Evolutionary conservation across 2,329 filamentous ascomycete genomes (phyloP).

Genomic region (Fusarium sp.): DNA sequence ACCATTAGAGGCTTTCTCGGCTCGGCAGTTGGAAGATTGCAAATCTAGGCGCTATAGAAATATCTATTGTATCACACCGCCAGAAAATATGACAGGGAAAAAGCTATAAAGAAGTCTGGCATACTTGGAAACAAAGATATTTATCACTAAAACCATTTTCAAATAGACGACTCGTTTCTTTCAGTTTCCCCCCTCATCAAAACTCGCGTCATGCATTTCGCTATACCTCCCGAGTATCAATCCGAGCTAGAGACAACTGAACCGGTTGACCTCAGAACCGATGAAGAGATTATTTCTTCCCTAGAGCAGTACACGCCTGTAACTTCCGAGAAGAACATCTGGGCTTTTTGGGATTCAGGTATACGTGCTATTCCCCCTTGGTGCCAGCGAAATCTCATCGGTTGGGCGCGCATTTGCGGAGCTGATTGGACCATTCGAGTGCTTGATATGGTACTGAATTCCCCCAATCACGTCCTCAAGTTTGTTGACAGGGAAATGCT

Average conservation of each 20-base stretch:
- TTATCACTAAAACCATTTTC: fast-evolving
- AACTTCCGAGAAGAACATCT: not conserved
- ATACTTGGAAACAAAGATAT: not conserved
- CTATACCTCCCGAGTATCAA: not conserved
- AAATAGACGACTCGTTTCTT: not conserved
- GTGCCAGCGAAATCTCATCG: not conserved
- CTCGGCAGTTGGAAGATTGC: not conserved
- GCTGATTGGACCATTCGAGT: not conserved
- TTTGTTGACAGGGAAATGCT: not conserved
- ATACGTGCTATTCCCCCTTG: not conserved
- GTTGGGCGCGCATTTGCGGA: not conserved
- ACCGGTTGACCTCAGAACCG: not conserved
- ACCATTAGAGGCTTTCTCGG: not conserved
- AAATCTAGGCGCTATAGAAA: not conserved
- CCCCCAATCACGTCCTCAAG: not conserved
- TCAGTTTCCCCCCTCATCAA: fast-evolving
- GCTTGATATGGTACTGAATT: not conserved
- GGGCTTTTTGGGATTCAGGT: not conserved
- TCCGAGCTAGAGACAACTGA: not conserved
- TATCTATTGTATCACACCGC: not conserved
- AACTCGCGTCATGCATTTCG: not conserved
- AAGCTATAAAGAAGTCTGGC: not conserved
- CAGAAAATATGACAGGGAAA: fast-evolving
- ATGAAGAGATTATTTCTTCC: not conserved
- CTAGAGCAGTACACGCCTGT: not conserved